Base-by-base conservation (phyloP, 192 early-diverging fungal species). In the Linnemannia zychae region DNA sequence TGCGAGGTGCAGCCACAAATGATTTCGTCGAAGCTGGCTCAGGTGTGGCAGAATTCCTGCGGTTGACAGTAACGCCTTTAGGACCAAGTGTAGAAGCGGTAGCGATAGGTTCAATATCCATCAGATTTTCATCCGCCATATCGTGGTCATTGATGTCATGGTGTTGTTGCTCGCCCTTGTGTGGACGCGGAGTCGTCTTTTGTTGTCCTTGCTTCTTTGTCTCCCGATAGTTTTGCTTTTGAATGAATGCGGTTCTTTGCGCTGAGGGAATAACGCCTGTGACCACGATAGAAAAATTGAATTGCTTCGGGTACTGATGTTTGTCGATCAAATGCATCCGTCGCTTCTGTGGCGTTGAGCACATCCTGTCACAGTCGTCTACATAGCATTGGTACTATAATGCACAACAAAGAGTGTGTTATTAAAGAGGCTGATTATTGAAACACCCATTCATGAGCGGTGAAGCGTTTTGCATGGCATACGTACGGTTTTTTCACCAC, bases 371-470 rank as follows among this genome's bases (percentile, higher is more conserved):
- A 66, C 91, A 92, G 1, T 76, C 85, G 49, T 91, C 88, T 13
- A 92, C 89, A 60, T 80, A 92, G 71, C 91, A 92, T 36, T 74
- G 81, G 67, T 89, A 90, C 91, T 92, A 81, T 11, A 24, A 34
- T 37, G 63, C n/a, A 63, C 4, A 24, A 72, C 17, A 28, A 72
- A 33, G 20, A 38, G 33, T 48, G 33, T 60, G 36, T 17, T 40
- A 18, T 36, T 1, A n/a, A 52, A 67, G 40, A 71, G n/a, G 66
- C 36, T 24, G 38, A 16, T 31, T 20, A 65, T 13, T 71, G 33
- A 36, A 50, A 63, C 37, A 2, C 18, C 4, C 5, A 0, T 52
- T 34, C 16, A 48, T 76, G 9, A 31, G 24, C 2, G 24, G 50
- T 18, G 75, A 57, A 38, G 20, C 24, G 20, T 47, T 4, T 67